Base-by-base conservation (phyloP, 2,329 filamentous ascomycete species). In the Hypoxylon rubiginosum region DNA sequence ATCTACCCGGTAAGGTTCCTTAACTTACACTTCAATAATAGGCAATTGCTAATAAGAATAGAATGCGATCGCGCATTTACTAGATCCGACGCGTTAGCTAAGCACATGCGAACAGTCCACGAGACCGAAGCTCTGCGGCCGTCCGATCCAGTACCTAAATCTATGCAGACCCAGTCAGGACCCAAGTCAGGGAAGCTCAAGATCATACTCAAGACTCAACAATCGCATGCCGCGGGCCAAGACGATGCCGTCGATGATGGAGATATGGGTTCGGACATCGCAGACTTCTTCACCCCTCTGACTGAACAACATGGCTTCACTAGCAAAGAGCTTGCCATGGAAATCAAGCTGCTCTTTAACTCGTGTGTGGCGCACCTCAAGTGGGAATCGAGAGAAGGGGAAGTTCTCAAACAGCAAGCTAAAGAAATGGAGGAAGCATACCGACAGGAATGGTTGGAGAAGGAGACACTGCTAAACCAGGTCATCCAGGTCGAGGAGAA, bases 51-150 rank as follows among this genome's bases (percentile, higher is more conserved):
- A 6, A 72, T 56, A 26, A 36, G 21, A 19, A 34, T 73, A 97
- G 96, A 99, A 86, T 99, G 96, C 81, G 96, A 99, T 78, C 91
- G 95, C 66, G 94, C 94, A 32, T 99, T 99, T 74, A 99, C 96
- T 2, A 88, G 96, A 70, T 97, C 95, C 24, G 96, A 99, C 75
- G 96, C 96, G 11, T 86, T 99, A 0, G 94, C 95, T 1, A 99
- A 99, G 80, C 96, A 99, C 78, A 98, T 98, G 93, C 92, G 96
- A 73, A 98, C 96, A 15, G 94, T 99, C 39, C 96, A 99, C 82
- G 96, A 99, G 79, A 97, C 95, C 3, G 96, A 99, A 81, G 92
- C 93, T 15, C 85, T 97, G 21, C 90, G 93, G n/a, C 92, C 92
- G 4, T 90, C 88, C 15, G 90, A 94, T 76, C 89, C 91, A 1